Base-by-base conservation (phyloP, 805 yeast species). In the Kurtzmaniella cleridarum region DNA sequence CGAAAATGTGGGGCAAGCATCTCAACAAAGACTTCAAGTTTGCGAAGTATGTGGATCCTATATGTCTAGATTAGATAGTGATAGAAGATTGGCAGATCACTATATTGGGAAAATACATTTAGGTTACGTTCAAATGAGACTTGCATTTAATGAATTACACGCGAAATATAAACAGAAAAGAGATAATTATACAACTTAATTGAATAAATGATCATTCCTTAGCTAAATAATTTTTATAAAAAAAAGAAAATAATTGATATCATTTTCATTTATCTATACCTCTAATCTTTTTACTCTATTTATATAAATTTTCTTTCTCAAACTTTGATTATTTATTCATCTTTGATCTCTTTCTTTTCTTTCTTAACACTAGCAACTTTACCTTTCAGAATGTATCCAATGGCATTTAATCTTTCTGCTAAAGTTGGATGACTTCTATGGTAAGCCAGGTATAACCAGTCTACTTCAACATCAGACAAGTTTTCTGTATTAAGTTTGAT, bases 11-110 rank as follows among this genome's bases (percentile, higher is more conserved):
- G 93, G 95, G 2, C 91, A 86, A 49, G 76, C 89, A 10, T 87
- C 93, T 1, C 95, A 85, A 53, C 97, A 90, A 52, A 86, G 87
- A 57, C 67, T 90, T 34, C 96, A 89, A 58, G 95, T 87, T 1
- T 90, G 98, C 60, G 84, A 78, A 46, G 79, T 78, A 1, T 90
- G 98, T 62, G 96, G 95, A 1, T 95, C 95, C 0, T 88, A 83
- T 53, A 65, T 91, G 29, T 84, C 95, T 7, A 68, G 91, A 44
- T 64, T 89, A 40, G 98, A 90, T 57, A 86, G 84, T 42, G 97
- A 90, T 56, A 71, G 89, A 56, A 71, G 97, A 49, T 66, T 90
- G 45, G 95, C 91, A 1, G 96, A 86, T 50, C 97, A 90, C 59
- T 89, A 87, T 55, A 62, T 81, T 17, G 98, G 98, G 1, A 88